Evolutionary conservation across 495 filamentous ascomycete species (phyloP), one percentile per base, ranked within the genome.

Genomic region (Coniosporium apollinis): DNA sequence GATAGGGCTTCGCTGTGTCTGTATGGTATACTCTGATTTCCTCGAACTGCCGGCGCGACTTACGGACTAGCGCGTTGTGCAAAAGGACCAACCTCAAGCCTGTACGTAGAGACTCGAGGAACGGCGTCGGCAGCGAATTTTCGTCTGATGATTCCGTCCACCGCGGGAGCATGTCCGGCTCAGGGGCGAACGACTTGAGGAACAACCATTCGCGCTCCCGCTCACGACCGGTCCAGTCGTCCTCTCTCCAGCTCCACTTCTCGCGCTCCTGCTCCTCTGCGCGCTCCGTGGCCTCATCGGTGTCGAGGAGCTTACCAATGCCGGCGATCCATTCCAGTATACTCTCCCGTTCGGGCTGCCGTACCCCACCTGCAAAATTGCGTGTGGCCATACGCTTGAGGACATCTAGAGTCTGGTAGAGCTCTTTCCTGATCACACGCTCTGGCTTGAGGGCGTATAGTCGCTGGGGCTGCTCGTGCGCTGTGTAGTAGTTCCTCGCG

Each of bases 401-500:
- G 3, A 89, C 74, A 40, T 96, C 89, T 41, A 96, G 71, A 34
- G 91, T 78, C 18, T 72, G 66, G 26, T 94, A 70, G 11, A 96
- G 65, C 38, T 94, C 89, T 41, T 69, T 62, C 19, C 85, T 71
- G 26, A 94, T 79, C 24, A 75, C 62, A 25, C 78, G 78, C 49
- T 94, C 85, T 1, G 76, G 76, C 47, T 79, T 82, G 61, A 94
- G 84, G 22, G 70, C 60, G 41, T 83, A 79, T n/a, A 94, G 60
- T 17, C 80, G 75, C 38, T 82, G 74, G 4, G 85, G 81, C 15
- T 77, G 62, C 47, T 84, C 73, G 50, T 94, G 85, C 1, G 79
- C 59, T 4, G 84, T 92, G 57, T 94, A 96, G 60, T 94, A 97
- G 29, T 85, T 75, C 51, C 85, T 93, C 22, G 89, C 89, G 5